These are phyloP conservation scores for Gossypium gossypioides DNA, from an alignment of 441 rosid species.

Conservation along the genomic window DNA sequence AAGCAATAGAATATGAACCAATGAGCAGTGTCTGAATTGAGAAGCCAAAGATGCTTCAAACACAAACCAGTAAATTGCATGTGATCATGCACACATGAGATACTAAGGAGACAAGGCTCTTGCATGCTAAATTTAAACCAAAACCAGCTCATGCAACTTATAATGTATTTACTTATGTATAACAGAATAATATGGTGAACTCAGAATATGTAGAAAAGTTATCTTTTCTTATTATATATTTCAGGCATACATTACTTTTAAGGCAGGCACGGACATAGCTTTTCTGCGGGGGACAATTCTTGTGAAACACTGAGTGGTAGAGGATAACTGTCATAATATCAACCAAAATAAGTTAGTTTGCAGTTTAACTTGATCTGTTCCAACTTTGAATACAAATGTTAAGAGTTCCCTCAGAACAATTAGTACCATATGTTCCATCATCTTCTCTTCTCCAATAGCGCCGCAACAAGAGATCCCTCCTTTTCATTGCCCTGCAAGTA, in stretches of 20 bases:
- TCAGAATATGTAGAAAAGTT: background rate
- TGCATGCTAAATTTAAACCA: background rate
- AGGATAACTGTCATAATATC: slow-evolving; percentile 61
- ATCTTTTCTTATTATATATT: slow-evolving; percentile 21
- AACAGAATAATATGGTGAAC: slow-evolving; percentile 7
- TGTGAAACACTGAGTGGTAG: slow-evolving; percentile 87
- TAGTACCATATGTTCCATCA: slow-evolving; percentile 86
- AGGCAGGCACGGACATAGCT: slow-evolving; percentile 92
- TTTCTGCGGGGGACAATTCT: slow-evolving; percentile 78
- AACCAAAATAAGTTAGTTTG: slow-evolving; percentile 17
- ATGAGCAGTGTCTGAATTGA: background rate
- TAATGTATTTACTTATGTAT: background rate
- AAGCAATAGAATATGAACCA: slow-evolving; percentile 1
- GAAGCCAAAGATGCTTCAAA: slow-evolving; percentile 7
- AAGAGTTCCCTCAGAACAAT: slow-evolving; percentile 13
- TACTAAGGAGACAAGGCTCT: background rate
- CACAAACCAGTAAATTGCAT: background rate
- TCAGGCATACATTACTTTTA: slow-evolving; percentile 91
- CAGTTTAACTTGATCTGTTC: slow-evolving; percentile 6
- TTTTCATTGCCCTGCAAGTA: slow-evolving; percentile 69
- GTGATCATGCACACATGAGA: background rate
- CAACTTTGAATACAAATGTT: background rate
- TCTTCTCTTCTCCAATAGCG: slow-evolving; percentile 99
- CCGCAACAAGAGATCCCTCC: slow-evolving; percentile 72
- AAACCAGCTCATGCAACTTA: background rate